phyloP scores from a whole-genome alignment of 2,329 filamentous ascomycete genomes.

The Aschersonia sp. region DNA sequence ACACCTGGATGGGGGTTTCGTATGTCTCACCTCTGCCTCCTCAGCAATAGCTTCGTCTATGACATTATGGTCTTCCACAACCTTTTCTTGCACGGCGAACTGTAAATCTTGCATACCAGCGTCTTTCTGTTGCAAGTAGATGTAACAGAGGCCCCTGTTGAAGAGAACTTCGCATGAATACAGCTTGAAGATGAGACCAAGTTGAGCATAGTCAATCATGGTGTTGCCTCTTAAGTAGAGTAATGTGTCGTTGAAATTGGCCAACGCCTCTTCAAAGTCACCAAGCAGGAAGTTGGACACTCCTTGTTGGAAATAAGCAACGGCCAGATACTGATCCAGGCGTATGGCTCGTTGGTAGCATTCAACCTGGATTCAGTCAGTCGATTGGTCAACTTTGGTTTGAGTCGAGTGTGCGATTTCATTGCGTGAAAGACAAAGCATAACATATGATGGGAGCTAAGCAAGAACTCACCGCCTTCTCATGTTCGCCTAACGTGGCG shows the following conservation, averaged over 20 bases:
- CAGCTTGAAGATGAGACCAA: slow-evolving; percentile 88
- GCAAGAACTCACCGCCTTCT: slow-evolving; percentile 62
- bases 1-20: background rate
- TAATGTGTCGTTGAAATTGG: slow-evolving; percentile 97
- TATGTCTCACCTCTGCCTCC: slow-evolving; percentile 61
- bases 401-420: too few relatives aligned
- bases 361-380: slow-evolving; percentile 50
- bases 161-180: slow-evolving; percentile 97
- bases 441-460: background rate
- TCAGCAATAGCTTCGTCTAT: slow-evolving; percentile 95
- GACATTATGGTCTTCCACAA: slow-evolving; percentile 89
- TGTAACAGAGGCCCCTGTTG: slow-evolving; percentile 93
- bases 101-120: slow-evolving; percentile 80
- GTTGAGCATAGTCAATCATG: slow-evolving; percentile 93
- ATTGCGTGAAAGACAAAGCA: too few relatives aligned
- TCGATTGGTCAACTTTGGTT: background rate
- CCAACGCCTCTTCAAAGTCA: slow-evolving; percentile 91
- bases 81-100: slow-evolving; percentile 89
- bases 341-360: slow-evolving; percentile 85
- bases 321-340: slow-evolving; percentile 87
- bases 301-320: slow-evolving; percentile 96
- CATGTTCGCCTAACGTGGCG: slow-evolving; percentile 89
- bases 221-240: slow-evolving; percentile 91
- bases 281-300: slow-evolving; percentile 96
- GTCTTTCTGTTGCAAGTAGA: slow-evolving; percentile 86